phyloP scores from a whole-genome alignment of 2,329 filamentous ascomycete genomes.

The Botrytis hyacinthi region DNA sequence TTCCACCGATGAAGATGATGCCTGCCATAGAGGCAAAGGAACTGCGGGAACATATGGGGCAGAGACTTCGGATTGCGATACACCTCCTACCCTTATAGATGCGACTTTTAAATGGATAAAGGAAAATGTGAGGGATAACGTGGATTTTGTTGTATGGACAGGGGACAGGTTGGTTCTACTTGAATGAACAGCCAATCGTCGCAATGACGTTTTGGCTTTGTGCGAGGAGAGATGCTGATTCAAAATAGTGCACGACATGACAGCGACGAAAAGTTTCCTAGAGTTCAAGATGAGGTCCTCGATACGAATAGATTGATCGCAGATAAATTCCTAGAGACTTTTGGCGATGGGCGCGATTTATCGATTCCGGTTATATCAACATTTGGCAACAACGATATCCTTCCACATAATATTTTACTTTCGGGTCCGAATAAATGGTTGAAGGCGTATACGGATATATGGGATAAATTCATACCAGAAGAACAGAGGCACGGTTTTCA shows the following conservation, averaged over 20 bases:
- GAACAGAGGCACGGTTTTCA: slow-evolving; percentile 87
- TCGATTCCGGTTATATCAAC: slow-evolving; percentile 81
- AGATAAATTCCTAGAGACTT: slow-evolving; percentile 72
- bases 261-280: slow-evolving; percentile 77
- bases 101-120: slow-evolving; percentile 88
- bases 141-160: slow-evolving; percentile 93
- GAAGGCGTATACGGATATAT: slow-evolving; percentile 71
- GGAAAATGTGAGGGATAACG: slow-evolving; percentile 68
- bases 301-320: slow-evolving; percentile 73
- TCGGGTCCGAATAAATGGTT: slow-evolving; percentile 87
- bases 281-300: slow-evolving; percentile 73
- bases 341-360: slow-evolving; percentile 58
- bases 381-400: slow-evolving; percentile 95
- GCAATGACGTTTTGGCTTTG: slow-evolving; percentile 10
- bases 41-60: slow-evolving; percentile 79
- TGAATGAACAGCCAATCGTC: slow-evolving; percentile 42
- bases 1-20: slow-evolving; percentile 63
- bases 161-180: slow-evolving; percentile 61
- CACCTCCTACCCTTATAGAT: slow-evolving; percentile 75
- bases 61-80: slow-evolving; percentile 85
- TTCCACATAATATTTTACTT: slow-evolving; percentile 91
- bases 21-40: slow-evolving; percentile 79
- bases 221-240: slow-evolving; percentile 11
- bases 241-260: slow-evolving; percentile 61
- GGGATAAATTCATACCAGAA: slow-evolving; percentile 86